These are phyloP conservation scores for Verticillium longisporum DNA, from an alignment of 2,329 filamentous ascomycete species.

Conservation along the genomic window DNA sequence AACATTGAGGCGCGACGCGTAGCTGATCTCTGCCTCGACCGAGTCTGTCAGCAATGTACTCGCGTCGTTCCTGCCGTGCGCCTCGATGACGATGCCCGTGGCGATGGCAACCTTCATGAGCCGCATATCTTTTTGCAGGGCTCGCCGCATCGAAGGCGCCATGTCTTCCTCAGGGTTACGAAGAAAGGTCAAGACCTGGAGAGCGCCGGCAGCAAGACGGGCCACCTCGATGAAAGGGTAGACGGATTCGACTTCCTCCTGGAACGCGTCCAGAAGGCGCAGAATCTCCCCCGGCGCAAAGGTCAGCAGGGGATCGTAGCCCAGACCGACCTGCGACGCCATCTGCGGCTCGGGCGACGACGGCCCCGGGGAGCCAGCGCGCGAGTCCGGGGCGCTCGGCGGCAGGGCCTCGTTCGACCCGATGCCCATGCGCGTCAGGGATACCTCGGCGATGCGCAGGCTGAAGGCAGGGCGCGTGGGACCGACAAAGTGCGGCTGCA, in stretches of 20 bases:
- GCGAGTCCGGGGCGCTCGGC: conserved; percentile 15
- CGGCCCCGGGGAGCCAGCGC: conserved; percentile 5
- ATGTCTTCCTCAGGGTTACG: conserved; percentile 6
- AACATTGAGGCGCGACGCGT: conserved; percentile 21
- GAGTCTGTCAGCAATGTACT: conserved; percentile 20
- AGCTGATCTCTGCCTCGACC: conserved; percentile 15
- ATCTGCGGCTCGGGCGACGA: not conserved
- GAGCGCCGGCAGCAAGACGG: conserved; percentile 16
- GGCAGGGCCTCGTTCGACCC: conserved; percentile 18
- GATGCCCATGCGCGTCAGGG: conserved; percentile 27
- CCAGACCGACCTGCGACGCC: conserved; percentile 8
- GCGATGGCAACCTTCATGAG: conserved; percentile 26
- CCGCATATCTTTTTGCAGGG: conserved; percentile 19
- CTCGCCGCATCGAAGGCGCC: not conserved
- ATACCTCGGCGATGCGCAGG: conserved; percentile 25
- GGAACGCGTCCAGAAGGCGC: conserved; percentile 25
- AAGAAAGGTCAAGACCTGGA: conserved; percentile 18
- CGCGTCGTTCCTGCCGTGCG: conserved; percentile 20
- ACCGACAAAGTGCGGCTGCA: conserved; percentile 28
- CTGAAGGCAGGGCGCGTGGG: conserved; percentile 27
- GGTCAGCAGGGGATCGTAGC: conserved; percentile 3
- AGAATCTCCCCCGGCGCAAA: conserved; percentile 16
- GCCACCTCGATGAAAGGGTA: conserved; percentile 25
- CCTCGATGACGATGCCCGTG: conserved; percentile 23
- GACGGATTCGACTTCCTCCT: conserved; percentile 30